A percentile compares a stretch with the other conserved stretches of the same genome.
Conservation (phyloP, 2,329 filamentous ascomycete genomes). For the Talaromyces marneffei region DNA sequence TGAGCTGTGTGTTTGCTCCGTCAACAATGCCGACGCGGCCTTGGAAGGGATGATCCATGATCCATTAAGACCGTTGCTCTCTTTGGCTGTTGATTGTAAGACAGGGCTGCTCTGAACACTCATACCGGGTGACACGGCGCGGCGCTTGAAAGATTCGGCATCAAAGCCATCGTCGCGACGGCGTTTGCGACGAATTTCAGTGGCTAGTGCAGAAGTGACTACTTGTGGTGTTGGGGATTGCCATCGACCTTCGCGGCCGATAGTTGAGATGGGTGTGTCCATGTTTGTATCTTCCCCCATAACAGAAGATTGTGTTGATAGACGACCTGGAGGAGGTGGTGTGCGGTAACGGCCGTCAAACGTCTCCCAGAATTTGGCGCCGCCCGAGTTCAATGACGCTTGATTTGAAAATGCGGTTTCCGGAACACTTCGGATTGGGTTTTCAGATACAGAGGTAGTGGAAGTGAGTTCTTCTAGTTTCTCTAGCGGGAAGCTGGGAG, state of each 20-base stretch:
- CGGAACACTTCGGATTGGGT: constrained; percentile 31
- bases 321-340: constrained; percentile 58
- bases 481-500: constrained; percentile 39
- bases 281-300: constrained; percentile 36
- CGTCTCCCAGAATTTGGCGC: constrained; percentile 70
- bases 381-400: constrained; percentile 64
- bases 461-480: constrained; percentile 14
- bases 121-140: constrained; percentile 86
- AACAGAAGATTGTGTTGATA: constrained; percentile 48
- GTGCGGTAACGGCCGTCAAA: constrained; percentile 64
- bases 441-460: constrained; percentile 37
- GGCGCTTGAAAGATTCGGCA: constrained; percentile 77
- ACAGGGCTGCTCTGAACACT: constrained; percentile 86
- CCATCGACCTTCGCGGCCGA: constrained; percentile 32
- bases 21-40: constrained; percentile 48
- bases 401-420: constrained; percentile 71
- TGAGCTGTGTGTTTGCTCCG: constrained; percentile 29
- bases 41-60: constrained; percentile 65
- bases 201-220: constrained; percentile 49
- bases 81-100: constrained; percentile 66
- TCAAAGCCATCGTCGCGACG: constrained; percentile 88
- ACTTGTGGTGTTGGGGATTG: constrained; percentile 38
- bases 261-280: constrained; percentile 36
- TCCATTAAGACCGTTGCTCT: constrained; percentile 47
- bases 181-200: constrained; percentile 74